Base-by-base conservation (phyloP, 1,284 basidiomycete species). In the Ustilago loliicola region DNA sequence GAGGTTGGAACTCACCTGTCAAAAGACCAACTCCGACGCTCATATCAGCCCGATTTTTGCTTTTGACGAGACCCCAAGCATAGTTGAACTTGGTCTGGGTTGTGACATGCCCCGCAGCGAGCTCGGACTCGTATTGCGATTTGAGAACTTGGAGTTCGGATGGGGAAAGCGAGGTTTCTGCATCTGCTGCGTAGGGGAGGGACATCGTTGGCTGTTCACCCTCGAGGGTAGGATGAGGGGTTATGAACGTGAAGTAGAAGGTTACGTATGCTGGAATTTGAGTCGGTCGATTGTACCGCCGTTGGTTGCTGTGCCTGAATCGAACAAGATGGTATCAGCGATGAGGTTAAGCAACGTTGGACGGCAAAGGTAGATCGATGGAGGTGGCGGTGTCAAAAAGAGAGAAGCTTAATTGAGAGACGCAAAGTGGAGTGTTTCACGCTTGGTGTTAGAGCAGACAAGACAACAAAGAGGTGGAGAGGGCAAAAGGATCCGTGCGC, bases 11-110 rank as follows among this genome's bases (percentile, higher is more conserved):
- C 90, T 60, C 77, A 92, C 96, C 96, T 90, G 97, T 96, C 66
- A 99, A 88, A 58, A 99, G 86, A 78, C 91, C 91, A 56, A 99
- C 94, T 42, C 97, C 88, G 40, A 92, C 92, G 77, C 93, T 94
- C 89, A 85, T 84, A 51, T 86, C 83, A 3, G 80, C 83, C 15
- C 85, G 58, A 47, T 61, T 62, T 61, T 73, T 74, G 66, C 77
- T 80, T 75, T 85, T 85, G 64, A 86, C 83, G 34, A 97, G 89
- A 5, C 95, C 96, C 89, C 86, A 87, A 72, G 96, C 93, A 87
- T 93, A 96, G 89, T 99, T 99, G 89, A 99, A 99, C 88, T 95
- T 97, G 60, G 95, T 96, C 88, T 99, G 97, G 2, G 93, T 91
- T 3, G 94, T 95, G 66, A 97, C 91, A 87, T 98, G 95, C 45